Percentiles rank a stretch among this genome's conserved stretches.
These are phyloP conservation scores for Globisporangium megalacanthum DNA, from an alignment of 352 stramenopile genomes.

Conservation along the genomic window DNA sequence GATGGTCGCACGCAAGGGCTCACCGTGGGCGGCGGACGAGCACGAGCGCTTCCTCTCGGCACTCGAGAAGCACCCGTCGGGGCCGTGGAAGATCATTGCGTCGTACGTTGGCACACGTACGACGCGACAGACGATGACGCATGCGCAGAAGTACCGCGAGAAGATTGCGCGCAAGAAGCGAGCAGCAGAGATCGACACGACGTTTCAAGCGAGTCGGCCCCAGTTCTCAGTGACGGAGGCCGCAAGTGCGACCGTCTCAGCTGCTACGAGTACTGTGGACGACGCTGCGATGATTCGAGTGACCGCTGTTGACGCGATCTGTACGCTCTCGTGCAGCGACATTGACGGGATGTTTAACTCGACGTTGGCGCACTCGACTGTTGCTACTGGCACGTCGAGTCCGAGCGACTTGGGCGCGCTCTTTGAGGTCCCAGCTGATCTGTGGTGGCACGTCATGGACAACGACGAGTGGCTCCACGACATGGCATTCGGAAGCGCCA, in stretches of 20 bases:
- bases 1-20: not conserved
- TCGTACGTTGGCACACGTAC: slow-evolving; percentile 20
- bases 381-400: not conserved
- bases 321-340: not conserved
- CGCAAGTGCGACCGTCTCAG: not conserved
- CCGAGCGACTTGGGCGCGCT: not conserved
- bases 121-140: slow-evolving; percentile 70
- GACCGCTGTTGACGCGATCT: not conserved
- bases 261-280: too few relatives aligned
- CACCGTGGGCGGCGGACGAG: slow-evolving; percentile 11
- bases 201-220: not conserved
- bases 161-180: slow-evolving; percentile 3
- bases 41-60: slow-evolving; percentile 21
- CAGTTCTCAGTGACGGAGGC: not conserved
- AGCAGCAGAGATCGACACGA: not conserved
- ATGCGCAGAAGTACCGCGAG: slow-evolving; percentile 11
- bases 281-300: not conserved
- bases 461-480: not conserved
- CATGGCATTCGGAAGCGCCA: too few relatives aligned
- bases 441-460: not conserved
- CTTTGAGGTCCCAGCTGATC: not conserved
- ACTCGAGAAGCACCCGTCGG: slow-evolving; percentile 19
- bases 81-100: slow-evolving; percentile 24
- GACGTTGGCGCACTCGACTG: not conserved
- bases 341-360: not conserved